Evolutionary conservation across 805 yeast species (phyloP).

Genomic region (Barnettozyma vustinii): DNA sequence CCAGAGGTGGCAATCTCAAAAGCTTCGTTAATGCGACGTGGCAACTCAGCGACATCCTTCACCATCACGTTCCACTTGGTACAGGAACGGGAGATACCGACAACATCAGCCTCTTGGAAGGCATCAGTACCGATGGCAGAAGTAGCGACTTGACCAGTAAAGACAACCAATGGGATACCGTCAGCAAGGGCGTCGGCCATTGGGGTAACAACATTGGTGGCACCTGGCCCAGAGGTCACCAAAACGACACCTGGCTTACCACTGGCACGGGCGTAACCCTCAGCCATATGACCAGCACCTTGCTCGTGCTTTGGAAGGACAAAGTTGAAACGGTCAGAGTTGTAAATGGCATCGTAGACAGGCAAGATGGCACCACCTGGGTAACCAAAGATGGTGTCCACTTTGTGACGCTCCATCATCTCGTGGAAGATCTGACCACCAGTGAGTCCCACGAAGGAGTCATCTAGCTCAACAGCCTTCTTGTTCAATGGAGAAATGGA

Average conservation of each 20-base stretch:
- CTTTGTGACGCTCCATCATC: conserved; percentile 95
- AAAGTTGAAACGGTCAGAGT: conserved; percentile 83
- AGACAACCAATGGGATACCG: conserved; percentile 95
- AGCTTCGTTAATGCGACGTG: conserved; percentile 94
- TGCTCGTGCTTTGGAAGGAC: conserved; percentile 96
- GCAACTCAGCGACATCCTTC: conserved; percentile 87
- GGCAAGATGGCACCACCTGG: conserved; percentile 99
- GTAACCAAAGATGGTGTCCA: conserved; percentile 94
- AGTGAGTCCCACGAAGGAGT: conserved; percentile 89
- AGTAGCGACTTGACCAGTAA: conserved; percentile 96
- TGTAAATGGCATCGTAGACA: conserved; percentile 93
- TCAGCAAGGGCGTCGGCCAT: conserved; percentile 97
- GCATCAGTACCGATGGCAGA: conserved; percentile 96
- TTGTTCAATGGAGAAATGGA: conserved; percentile 2
- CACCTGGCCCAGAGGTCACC: conserved; percentile 99
- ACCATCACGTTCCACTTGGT: conserved; percentile 99
- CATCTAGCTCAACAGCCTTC: conserved; percentile 46
- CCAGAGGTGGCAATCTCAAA: conserved; percentile 95
- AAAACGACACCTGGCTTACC: conserved; percentile 98
- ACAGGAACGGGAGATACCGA: conserved; percentile 95
- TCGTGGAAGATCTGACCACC: conserved; percentile 99
- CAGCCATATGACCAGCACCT: conserved; percentile 99
- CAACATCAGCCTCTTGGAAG: conserved; percentile 97
- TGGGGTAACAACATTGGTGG: conserved; percentile 97
- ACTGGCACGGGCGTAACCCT: conserved; percentile 91